Conservation (phyloP, 2,329 filamentous ascomycete genomes). For the Botrytis tulipae region DNA sequence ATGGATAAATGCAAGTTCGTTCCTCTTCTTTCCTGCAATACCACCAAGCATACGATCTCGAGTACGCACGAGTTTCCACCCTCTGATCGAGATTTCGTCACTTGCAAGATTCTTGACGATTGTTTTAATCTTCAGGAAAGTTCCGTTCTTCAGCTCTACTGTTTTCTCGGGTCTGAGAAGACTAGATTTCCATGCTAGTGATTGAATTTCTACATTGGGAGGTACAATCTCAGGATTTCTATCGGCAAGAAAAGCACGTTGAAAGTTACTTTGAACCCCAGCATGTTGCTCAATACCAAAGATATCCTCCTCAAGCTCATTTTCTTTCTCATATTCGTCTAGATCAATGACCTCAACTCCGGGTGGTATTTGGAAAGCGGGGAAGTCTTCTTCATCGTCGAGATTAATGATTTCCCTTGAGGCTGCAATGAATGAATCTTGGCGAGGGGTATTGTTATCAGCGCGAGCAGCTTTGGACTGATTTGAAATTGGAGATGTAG, state of each 20-base stretch:
- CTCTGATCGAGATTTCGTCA: constrained; percentile 41
- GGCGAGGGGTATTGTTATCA: not conserved
- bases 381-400: not conserved
- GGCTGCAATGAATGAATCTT: not conserved
- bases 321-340: constrained; percentile 3
- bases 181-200: not conserved
- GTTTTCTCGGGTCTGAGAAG: constrained; percentile 32
- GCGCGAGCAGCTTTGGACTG: not conserved
- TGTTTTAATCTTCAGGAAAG: constrained; percentile 43
- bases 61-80: constrained; percentile 42
- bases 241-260: not conserved
- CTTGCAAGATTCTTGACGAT: constrained; percentile 14
- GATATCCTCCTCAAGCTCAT: not conserved
- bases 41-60: constrained; percentile 35
- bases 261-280: not conserved
- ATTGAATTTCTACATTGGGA: constrained; percentile 41
- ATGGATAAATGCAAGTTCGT: constrained; percentile 46
- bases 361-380: not conserved
- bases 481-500: not conserved
- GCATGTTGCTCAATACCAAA: not conserved
- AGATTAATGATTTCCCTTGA: not conserved
- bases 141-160: constrained; percentile 29
- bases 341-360: constrained; percentile 6
- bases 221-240: constrained; percentile 30
- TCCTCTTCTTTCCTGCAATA: constrained; percentile 39